These are phyloP conservation scores for Aspergillus sp. DNA, from an alignment of 2,329 filamentous ascomycete species.

Conservation along the genomic window DNA sequence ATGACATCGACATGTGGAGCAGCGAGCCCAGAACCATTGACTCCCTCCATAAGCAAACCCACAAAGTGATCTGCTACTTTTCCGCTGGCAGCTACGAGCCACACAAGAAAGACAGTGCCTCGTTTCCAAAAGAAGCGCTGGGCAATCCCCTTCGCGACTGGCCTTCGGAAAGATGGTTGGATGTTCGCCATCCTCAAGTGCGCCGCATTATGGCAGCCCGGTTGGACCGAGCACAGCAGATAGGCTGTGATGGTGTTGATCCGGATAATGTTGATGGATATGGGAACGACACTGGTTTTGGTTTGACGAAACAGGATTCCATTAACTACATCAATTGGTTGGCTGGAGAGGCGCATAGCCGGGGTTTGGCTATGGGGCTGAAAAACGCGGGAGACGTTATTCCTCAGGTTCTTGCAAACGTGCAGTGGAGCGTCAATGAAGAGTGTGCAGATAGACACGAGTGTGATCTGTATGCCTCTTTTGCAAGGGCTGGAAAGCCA, in stretches of 20 bases:
- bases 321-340: constrained; percentile 64
- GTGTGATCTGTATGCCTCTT: constrained; percentile 59
- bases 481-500: constrained; percentile 63
- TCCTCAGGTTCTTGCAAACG: constrained; percentile 48
- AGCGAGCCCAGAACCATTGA: constrained; percentile 50
- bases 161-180: constrained; percentile 69
- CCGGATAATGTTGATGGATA: constrained; percentile 72
- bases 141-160: constrained; percentile 58
- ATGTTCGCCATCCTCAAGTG: constrained; percentile 55
- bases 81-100: constrained; percentile 69
- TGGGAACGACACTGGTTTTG: constrained; percentile 64
- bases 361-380: constrained; percentile 64
- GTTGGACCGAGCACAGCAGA: constrained; percentile 59
- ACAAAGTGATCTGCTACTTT: constrained; percentile 74
- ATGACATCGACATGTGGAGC: constrained; percentile 64
- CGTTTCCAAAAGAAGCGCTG: constrained; percentile 57
- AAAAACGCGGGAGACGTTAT: constrained; percentile 70
- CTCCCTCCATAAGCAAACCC: constrained; percentile 52
- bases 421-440: constrained; percentile 71
- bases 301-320: constrained; percentile 58
- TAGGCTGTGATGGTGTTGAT: constrained; percentile 70
- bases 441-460: constrained; percentile 65
- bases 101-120: constrained; percentile 59
- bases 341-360: constrained; percentile 54
- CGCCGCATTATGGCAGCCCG: constrained; percentile 65